Conservation (phyloP, 805 yeast genomes). For the Limtongia smithiae region DNA sequence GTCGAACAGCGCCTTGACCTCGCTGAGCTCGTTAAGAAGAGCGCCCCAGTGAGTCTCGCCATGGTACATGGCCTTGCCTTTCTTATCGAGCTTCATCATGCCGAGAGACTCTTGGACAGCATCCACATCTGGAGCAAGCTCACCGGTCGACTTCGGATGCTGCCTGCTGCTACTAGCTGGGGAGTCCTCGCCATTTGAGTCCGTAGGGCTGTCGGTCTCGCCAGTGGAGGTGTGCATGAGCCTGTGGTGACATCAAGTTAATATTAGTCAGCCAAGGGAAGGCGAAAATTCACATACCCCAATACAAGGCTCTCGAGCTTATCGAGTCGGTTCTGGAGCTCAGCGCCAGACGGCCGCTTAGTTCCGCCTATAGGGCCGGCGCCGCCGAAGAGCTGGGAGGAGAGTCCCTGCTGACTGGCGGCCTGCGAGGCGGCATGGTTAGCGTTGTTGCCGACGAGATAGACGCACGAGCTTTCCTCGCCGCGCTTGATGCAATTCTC, state of each 20-base stretch:
- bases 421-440: slow-evolving; percentile 6
- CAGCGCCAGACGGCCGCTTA: slow-evolving; percentile 22
- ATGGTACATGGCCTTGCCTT: slow-evolving; percentile 37
- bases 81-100: slow-evolving; percentile 36
- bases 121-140: slow-evolving; percentile 20
- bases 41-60: slow-evolving; percentile 40
- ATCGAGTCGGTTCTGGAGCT: slow-evolving; percentile 33
- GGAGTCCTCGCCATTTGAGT: slow-evolving; percentile 10
- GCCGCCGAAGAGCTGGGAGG: slow-evolving; percentile 8
- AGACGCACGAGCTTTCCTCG: slow-evolving; percentile 24
- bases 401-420: slow-evolving; percentile 6
- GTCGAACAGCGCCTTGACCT: slow-evolving; percentile 25
- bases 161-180: neutral
- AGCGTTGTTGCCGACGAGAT: slow-evolving; percentile 17
- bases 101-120: slow-evolving; percentile 36
- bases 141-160: slow-evolving; percentile 4
- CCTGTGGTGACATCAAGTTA: neutral
- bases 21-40: slow-evolving; percentile 32
- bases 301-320: slow-evolving; percentile 34
- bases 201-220: slow-evolving; percentile 19
- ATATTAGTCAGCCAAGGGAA: neutral
- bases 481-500: slow-evolving; percentile 35
- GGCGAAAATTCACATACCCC: slow-evolving; percentile 17
- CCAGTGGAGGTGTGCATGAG: slow-evolving; percentile 19
- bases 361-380: neutral